These are phyloP conservation scores for Arxiozyma slooffiae DNA, from an alignment of 1,139 yeast species.

Conservation along the genomic window DNA sequence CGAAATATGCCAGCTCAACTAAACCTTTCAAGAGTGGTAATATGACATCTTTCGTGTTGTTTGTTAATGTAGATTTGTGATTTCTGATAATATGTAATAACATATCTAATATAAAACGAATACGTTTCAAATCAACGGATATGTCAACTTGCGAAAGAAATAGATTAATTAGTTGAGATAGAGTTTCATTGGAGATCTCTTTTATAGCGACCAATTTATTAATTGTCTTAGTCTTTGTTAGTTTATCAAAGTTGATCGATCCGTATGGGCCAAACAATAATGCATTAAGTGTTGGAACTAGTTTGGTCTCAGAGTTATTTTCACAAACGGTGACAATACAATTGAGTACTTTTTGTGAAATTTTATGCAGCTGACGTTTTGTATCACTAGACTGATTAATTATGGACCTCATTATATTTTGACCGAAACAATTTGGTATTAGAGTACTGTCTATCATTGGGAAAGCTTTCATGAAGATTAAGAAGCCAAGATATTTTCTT, in stretches of 20 bases:
- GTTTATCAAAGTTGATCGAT: constrained; percentile 64
- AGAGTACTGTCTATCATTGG: constrained; percentile 29
- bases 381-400: constrained; percentile 67
- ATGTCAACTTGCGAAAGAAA: constrained; percentile 9
- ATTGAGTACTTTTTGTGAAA: constrained; percentile 47
- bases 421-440: constrained; percentile 45
- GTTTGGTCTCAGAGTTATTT: constrained; percentile 33
- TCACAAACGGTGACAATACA: constrained; percentile 33
- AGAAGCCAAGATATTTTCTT: constrained; percentile 80
- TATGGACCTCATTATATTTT: constrained; percentile 62
- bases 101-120: constrained; percentile 56
- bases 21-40: constrained; percentile 44
- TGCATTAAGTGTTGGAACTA: constrained; percentile 41
- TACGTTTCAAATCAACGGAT: constrained; percentile 32
- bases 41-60: constrained; percentile 30
- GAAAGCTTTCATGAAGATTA: constrained; percentile 50
- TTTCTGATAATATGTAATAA: constrained; percentile 48
- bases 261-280: constrained; percentile 45
- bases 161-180: constrained; percentile 24
- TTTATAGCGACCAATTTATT: constrained; percentile 38
- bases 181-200: constrained; percentile 15
- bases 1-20: constrained; percentile 49
- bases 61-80: constrained; percentile 29
- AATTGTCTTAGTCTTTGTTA: constrained; percentile 65
- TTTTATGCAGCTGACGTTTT: constrained; percentile 56